Evolutionary conservation across 768 basidiomycete genomes (phyloP).

Genomic region (Xanthoconium stramineum): DNA sequence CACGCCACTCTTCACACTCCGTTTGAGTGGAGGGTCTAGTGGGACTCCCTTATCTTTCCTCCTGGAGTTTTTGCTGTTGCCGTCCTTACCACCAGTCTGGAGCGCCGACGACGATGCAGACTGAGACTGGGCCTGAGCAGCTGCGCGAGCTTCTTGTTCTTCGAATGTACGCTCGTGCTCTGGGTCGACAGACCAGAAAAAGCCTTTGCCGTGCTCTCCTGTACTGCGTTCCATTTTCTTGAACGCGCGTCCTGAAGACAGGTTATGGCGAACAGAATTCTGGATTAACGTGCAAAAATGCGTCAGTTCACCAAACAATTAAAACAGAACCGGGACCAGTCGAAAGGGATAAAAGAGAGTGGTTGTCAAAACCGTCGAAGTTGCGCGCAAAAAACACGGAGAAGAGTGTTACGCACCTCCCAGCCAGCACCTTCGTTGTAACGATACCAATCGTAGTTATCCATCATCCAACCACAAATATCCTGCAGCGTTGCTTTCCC

Average conservation of each 20-base stretch:
- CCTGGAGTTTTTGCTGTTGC: constrained; percentile 30
- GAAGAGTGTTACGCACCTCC: constrained; percentile 61
- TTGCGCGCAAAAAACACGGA: background rate
- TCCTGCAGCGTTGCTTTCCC: constrained; percentile 90
- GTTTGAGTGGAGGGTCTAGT: constrained; percentile 63
- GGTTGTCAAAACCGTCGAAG: background rate
- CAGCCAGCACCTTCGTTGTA: constrained; percentile 80
- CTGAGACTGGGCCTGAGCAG: constrained; percentile 29
- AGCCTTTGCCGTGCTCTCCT: constrained; percentile 87
- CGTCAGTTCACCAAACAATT: constrained; percentile 10
- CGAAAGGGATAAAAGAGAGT: background rate
- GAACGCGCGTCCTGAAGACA: constrained; percentile 92
- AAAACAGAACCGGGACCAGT: constrained; percentile 1
- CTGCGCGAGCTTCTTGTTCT: constrained; percentile 60
- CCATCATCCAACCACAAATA: constrained; percentile 89
- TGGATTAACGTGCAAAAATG: constrained; percentile 29
- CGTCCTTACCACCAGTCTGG: constrained; percentile 35
- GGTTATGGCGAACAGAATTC: constrained; percentile 92
- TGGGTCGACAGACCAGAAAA: constrained; percentile 89
- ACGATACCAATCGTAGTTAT: constrained; percentile 86
- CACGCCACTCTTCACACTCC: constrained; percentile 63
- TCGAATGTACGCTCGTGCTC: constrained; percentile 63
- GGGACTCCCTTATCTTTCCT: constrained; percentile 59
- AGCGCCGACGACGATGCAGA: constrained; percentile 23
- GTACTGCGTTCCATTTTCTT: constrained; percentile 83